A percentile compares a stretch with the other conserved stretches of the same genome.
Evolutionary conservation across 2,329 filamentous ascomycete species (phyloP).

Genomic region (Alternaria sp.): DNA sequence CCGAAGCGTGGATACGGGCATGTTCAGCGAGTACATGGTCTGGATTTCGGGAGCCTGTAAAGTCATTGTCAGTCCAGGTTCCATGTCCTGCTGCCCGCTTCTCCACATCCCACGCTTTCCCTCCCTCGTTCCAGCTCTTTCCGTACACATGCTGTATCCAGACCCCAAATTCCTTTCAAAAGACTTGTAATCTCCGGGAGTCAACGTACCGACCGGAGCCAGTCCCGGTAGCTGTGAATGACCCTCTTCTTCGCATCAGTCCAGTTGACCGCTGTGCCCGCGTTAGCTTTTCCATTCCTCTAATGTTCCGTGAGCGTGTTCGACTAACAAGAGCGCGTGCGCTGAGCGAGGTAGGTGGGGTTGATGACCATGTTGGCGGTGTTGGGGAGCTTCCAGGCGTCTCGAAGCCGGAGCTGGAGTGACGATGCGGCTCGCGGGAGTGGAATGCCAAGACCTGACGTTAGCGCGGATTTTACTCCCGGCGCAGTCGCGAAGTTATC

Average conservation of each 20-base stretch:
- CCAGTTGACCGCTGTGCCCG: constrained; percentile 78
- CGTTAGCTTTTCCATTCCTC: constrained; percentile 22
- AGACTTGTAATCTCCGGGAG: background rate
- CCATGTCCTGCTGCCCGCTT: background rate
- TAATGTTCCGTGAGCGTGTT: constrained; percentile 20
- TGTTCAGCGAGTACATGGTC: constrained; percentile 92
- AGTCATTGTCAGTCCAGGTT: constrained; percentile 13
- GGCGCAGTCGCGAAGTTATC: constrained; percentile 24
- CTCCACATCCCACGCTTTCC: background rate
- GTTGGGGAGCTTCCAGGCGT: constrained; percentile 33
- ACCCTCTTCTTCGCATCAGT: constrained; percentile 86
- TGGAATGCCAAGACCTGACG: constrained; percentile 32
- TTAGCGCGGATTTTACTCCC: constrained; percentile 32
- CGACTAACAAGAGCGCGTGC: constrained; percentile 59
- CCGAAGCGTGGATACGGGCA: constrained; percentile 85
- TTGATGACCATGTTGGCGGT: constrained; percentile 74
- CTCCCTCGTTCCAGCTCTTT: background rate
- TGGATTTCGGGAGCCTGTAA: constrained; percentile 91
- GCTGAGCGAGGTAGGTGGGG: constrained; percentile 82
- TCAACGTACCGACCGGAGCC: constrained; percentile 88
- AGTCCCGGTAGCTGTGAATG: constrained; percentile 88
- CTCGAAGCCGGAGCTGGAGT: constrained; percentile 28
- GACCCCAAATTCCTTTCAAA: background rate
- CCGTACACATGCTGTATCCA: background rate
- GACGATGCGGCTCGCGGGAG: constrained; percentile 41